These are phyloP conservation scores for Talaromyces pinophilus DNA, from an alignment of 2,329 filamentous ascomycete genomes.

Conservation along the genomic window DNA sequence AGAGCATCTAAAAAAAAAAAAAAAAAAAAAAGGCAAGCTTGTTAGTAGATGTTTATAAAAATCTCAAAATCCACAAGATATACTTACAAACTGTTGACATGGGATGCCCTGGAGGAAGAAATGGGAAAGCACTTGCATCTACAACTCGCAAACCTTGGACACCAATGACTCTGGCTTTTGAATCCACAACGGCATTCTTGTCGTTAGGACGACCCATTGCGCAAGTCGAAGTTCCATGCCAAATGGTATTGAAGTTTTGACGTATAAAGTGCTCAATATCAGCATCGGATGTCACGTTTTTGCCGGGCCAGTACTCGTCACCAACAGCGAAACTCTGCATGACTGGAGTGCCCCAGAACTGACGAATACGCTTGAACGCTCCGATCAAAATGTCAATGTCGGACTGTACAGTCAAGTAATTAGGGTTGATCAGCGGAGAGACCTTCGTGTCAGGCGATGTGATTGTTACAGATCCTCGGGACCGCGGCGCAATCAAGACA, in stretches of 20 bases:
- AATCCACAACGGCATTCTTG: conserved; percentile 37
- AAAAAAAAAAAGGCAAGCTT: too few relatives aligned
- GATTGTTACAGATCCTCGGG: background rate
- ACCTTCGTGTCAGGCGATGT: background rate
- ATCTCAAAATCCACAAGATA: too few relatives aligned
- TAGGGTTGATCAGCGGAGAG: background rate
- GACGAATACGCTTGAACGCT: conserved; percentile 2
- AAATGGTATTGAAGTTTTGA: conserved; percentile 25
- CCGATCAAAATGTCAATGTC: background rate
- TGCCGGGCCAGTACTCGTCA: conserved; percentile 43
- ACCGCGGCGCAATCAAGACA: background rate
- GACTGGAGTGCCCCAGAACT: background rate
- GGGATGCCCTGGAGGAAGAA: conserved; percentile 47
- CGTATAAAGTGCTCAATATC: conserved; percentile 35
- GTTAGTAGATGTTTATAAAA: too few relatives aligned
- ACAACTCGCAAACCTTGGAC: conserved; percentile 38
- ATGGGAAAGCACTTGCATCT: conserved; percentile 37
- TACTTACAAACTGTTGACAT: conserved; percentile 27
- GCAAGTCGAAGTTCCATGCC: conserved; percentile 31
- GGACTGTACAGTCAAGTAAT: background rate
- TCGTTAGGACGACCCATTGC: conserved; percentile 39
- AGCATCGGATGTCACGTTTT: conserved; percentile 42
- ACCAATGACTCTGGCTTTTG: conserved; percentile 32
- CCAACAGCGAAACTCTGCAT: conserved; percentile 33
- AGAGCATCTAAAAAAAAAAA: background rate